Conservation (phyloP, 202 grass and related monocot genomes). For the Dendrocalamus latiflorus region DNA sequence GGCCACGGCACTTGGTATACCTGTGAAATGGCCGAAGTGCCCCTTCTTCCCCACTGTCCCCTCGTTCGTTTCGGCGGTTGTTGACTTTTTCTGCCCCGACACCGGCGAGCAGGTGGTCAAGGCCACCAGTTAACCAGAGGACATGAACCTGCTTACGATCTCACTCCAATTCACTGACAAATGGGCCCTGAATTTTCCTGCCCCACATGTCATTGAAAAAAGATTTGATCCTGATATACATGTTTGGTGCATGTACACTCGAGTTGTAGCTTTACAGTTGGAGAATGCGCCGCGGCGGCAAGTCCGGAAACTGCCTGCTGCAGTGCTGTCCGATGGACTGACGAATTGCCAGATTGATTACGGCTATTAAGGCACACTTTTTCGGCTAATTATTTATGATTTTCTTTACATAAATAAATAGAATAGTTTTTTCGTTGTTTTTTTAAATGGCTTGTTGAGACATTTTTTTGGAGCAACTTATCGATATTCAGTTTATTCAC, state of each 20-base stretch:
- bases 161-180: neutral
- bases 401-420: too few species aligned
- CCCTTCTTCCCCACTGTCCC: neutral
- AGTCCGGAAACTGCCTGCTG: neutral
- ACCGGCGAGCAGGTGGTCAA: neutral
- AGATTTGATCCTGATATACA: fast-evolving
- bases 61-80: neutral
- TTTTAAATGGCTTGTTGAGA: too few species aligned
- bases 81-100: neutral
- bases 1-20: too few species aligned
- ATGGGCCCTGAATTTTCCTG: fast-evolving
- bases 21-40: neutral
- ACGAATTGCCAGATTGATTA: too few species aligned
- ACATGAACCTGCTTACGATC: neutral
- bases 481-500: too few species aligned
- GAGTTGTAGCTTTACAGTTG: neutral
- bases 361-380: too few species aligned
- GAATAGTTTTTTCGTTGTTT: too few species aligned
- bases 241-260: too few species aligned
- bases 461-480: too few species aligned
- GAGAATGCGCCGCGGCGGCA: neutral
- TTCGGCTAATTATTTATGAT: too few species aligned
- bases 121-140: neutral
- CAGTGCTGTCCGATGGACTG: neutral
- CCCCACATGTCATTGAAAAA: neutral